These are phyloP conservation scores for Aristolochia contorta DNA, from an alignment of 164 flowering plant species.

Conservation along the genomic window DNA sequence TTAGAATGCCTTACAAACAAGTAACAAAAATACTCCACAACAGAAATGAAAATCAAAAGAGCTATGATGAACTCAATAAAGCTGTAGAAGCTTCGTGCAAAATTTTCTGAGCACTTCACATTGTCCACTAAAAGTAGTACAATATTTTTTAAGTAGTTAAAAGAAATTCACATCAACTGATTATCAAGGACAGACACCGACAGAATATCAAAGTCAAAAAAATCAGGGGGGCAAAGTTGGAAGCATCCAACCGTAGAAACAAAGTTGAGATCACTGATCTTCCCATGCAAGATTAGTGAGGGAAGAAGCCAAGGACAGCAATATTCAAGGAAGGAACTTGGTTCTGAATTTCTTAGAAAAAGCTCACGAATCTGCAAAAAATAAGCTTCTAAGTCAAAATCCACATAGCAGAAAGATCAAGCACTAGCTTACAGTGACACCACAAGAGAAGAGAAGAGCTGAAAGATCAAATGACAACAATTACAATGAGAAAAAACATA, in stretches of 20 bases:
- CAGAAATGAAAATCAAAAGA: no score
- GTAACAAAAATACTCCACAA: not conserved
- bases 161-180: no score
- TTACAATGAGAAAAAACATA: no score
- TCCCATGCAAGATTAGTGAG: conserved; percentile 51
- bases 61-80: no score
- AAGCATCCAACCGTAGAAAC: conserved; percentile 44
- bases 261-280: conserved; percentile 47
- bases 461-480: no score
- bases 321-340: conserved; percentile 59
- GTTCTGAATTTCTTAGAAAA: conserved; percentile 51
- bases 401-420: not conserved
- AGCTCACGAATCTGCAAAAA: conserved; percentile 59
- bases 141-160: no score
- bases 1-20: conserved; percentile 7
- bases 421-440: not conserved
- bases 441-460: no score
- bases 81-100: no score
- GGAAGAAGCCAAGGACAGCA: conserved; percentile 97
- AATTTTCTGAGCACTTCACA: no score
- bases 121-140: no score
- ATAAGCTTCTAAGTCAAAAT: not conserved
- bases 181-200: no score
- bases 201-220: no score
- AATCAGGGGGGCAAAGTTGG: not conserved